These are phyloP conservation scores for Gelatoporia subvermispora DNA, from an alignment of 768 basidiomycete genomes.

Conservation along the genomic window DNA sequence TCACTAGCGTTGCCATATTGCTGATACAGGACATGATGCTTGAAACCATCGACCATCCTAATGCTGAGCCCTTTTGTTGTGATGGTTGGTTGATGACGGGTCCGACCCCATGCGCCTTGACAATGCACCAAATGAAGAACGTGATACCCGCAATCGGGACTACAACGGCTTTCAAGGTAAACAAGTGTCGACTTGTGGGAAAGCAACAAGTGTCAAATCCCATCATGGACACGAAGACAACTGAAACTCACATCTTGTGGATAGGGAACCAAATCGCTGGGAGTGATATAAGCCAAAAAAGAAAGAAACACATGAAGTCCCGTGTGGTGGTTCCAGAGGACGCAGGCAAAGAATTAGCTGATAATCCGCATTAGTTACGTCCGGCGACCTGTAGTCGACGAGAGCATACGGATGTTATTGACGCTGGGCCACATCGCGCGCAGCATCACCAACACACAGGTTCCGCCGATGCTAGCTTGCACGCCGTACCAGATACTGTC, in stretches of 20 bases:
- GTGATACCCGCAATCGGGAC: slow-evolving; percentile 64
- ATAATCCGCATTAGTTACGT: background rate
- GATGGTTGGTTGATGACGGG: slow-evolving; percentile 66
- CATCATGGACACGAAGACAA: slow-evolving; percentile 4
- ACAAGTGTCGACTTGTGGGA: slow-evolving; percentile 58
- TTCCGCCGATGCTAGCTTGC: slow-evolving; percentile 79
- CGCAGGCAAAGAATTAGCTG: slow-evolving; percentile 68
- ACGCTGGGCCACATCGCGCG: slow-evolving; percentile 73
- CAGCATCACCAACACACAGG: slow-evolving; percentile 70
- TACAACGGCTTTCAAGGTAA: slow-evolving; percentile 73
- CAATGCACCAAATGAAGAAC: slow-evolving; percentile 77
- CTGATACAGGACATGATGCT: slow-evolving; percentile 75
- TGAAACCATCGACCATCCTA: slow-evolving; percentile 73
- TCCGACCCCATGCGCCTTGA: slow-evolving; percentile 73
- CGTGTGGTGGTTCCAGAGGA: slow-evolving; percentile 72
- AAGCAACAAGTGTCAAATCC: slow-evolving; percentile 1
- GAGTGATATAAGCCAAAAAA: slow-evolving; percentile 80
- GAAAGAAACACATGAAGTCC: slow-evolving; percentile 78
- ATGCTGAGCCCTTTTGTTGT: slow-evolving; percentile 56
- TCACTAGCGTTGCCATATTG: slow-evolving; percentile 73
- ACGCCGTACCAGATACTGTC: slow-evolving; percentile 71
- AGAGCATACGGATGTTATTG: slow-evolving; percentile 53
- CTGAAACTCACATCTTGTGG: slow-evolving; percentile 60
- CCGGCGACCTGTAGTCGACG: background rate
- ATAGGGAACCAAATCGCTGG: slow-evolving; percentile 82